Evolutionary conservation across 2,329 filamentous ascomycete species (phyloP), one percentile per base, ranked within the genome.

Genomic region (Fusarium nygamai): DNA sequence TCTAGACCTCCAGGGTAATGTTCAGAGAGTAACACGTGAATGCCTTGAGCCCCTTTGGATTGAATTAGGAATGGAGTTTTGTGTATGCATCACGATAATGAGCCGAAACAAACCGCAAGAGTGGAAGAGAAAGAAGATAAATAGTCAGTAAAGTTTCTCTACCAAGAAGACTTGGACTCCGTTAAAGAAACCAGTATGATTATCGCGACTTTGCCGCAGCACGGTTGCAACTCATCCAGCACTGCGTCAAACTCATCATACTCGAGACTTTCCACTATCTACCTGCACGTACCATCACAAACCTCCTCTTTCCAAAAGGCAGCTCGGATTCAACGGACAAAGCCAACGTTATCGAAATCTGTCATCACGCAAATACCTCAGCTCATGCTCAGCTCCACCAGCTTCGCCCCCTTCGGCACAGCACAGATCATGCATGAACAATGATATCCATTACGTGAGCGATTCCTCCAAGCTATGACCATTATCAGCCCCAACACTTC

Each of bases 391-490:
- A 54, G 92, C 90, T 78, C 92, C 92, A 5, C 84, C 91, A 83
- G 90, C 89, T 82, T 92, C 92, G 2, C 94, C 93, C 80, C 88
- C 90, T 54, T 85, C 88, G 81, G 83, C 93, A 70, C 86, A 94
- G 73, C 85, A 88, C 64, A 86, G 92, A 63, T 92, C 94, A 85
- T 89, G 92, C 83, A 90, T 94, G 82, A 92, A 93, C 94, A 94
- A 94, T 86, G 92, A 91, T 83, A 92, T 36, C 34, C 24, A 54
- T 93, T 77, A 91, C 92, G 51, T 85, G 86, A 20, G 83, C 94
- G 81, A 92, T 94, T 80, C 85, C 91, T 39, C 90, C 93, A 82
- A 90, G 94, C 83, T 93, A 91, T 92, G 92, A 93, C 79, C 87
- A 92, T 33, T 73, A 47, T 60, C 41, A 47, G 92, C 92, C 22